phyloP scores from a whole-genome alignment of 805 yeast species.

The Zygosaccharomyces lentus region DNA sequence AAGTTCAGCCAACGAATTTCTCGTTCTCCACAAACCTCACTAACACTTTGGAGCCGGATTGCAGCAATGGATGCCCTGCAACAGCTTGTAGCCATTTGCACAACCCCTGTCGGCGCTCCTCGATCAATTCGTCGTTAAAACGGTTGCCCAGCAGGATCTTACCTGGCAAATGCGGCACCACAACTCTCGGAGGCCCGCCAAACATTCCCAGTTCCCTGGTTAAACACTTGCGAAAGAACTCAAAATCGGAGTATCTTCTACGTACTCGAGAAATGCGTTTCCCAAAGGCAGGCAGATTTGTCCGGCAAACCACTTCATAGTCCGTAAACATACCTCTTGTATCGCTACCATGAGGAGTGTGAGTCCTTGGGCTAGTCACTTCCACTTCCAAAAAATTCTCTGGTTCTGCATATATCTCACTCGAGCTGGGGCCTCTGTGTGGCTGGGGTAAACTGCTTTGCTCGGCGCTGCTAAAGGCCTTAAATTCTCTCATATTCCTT shows the following conservation, averaged over 20 bases:
- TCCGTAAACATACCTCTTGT: constrained; percentile 72
- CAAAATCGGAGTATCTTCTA: constrained; percentile 88
- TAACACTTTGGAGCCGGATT: constrained; percentile 75
- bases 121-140: constrained; percentile 78
- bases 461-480: constrained; percentile 30
- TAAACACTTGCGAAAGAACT: constrained; percentile 65
- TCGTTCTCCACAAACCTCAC: constrained; percentile 86
- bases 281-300: constrained; percentile 85
- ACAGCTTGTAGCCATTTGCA: constrained; percentile 75
- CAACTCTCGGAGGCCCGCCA: constrained; percentile 47
- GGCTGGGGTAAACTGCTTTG: constrained; percentile 22
- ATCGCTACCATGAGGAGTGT: constrained; percentile 36
- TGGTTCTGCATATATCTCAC: constrained; percentile 87
- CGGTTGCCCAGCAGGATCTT: constrained; percentile 67
- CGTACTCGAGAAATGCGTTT: constrained; percentile 63
- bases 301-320: constrained; percentile 83
- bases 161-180: constrained; percentile 88
- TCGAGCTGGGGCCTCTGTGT: constrained; percentile 55
- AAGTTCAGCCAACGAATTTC: constrained; percentile 30
- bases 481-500: constrained; percentile 23
- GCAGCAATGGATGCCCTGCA: constrained; percentile 90
- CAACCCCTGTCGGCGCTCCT: constrained; percentile 74
- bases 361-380: constrained; percentile 43
- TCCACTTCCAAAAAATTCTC: constrained; percentile 92
- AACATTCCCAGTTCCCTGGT: constrained; percentile 61